Base-by-base conservation (phyloP, 2,329 filamentous ascomycete species). In the Thermochaetoides dissita region DNA sequence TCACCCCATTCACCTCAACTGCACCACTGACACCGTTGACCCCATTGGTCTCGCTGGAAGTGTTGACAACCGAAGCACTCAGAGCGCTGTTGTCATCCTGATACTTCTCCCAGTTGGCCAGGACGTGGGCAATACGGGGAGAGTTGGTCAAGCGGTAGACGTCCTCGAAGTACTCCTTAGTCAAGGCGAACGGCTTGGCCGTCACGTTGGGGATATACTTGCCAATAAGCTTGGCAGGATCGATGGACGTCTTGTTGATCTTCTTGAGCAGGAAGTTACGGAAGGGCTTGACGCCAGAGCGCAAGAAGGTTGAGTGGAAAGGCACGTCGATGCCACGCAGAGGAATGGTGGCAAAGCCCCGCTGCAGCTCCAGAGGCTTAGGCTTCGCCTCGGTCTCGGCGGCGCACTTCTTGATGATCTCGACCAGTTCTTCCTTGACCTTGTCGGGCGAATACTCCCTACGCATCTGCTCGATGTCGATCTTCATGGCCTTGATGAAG, bases 201-300 rank as follows among this genome's bases (percentile, higher is more conserved):
- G 91, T 98, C 52, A 98, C 93, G 65, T 98, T 98, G 54, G 91
- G 91, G 52, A 98, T 96, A 68, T 98, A 98, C 68, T 98, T 98
- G 57, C 91, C 91, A 53, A 98, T 75, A 57, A 98, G 68, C 73
- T 96, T 96, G 61, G 84, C 83, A 6, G 91, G 91, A 62, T 98
- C 91, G 62, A 98, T 96, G 41, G 84, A 93, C 24, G 88, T 95
- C 78, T 94, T 94, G 74, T 96, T 87, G 69, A 98, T 96, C 77
- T 98, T 98, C 84, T 96, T 98, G 55, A 96, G 81, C 60, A 98
- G 65, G 77, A 98, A 98, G 36, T 81, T 89, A 52, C 91, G 78
- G 86, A 98, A 98, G 37, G 93, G 91, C 74, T 98, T 98, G 63
- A 98, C 91, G 56, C 91, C 93, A 34, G 87, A 94, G 43, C 93